Conservation (phyloP, 2,329 filamentous ascomycete genomes). For the Nothomitra cinnamomea region DNA sequence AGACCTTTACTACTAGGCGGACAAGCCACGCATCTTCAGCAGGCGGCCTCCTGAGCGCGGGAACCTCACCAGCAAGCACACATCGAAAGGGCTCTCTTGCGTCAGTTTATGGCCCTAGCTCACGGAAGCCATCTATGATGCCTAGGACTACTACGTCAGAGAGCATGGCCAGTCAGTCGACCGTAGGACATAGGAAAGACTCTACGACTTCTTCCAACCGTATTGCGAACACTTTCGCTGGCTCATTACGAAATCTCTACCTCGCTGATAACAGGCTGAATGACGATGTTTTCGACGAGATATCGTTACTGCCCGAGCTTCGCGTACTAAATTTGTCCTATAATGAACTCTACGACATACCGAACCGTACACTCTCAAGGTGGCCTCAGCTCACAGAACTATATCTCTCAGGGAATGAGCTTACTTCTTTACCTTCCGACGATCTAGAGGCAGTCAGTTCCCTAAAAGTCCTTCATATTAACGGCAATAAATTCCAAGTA, state of each 20-base stretch:
- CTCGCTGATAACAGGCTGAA: slow-evolving; percentile 88
- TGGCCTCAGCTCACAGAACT: slow-evolving; percentile 85
- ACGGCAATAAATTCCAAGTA: slow-evolving; percentile 95
- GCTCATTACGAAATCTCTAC: slow-evolving; percentile 67
- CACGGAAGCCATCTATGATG: slow-evolving; percentile 55
- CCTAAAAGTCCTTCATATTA: slow-evolving; percentile 82
- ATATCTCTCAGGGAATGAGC: slow-evolving; percentile 86
- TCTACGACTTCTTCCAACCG: slow-evolving; percentile 61
- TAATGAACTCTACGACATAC: slow-evolving; percentile 86
- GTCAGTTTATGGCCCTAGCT: slow-evolving; percentile 60
- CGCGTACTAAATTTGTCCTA: slow-evolving; percentile 86
- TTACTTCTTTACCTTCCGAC: slow-evolving; percentile 81
- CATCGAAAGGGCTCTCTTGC: slow-evolving; percentile 69
- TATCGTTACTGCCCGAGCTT: slow-evolving; percentile 66
- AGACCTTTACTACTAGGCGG: slow-evolving; percentile 47
- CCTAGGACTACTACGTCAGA: slow-evolving; percentile 46
- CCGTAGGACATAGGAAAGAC: slow-evolving; percentile 55
- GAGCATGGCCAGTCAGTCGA: slow-evolving; percentile 34
- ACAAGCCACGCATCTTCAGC: slow-evolving; percentile 66
- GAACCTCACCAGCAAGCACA: slow-evolving; percentile 47
- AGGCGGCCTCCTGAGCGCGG: slow-evolving; percentile 51
- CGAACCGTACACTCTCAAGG: slow-evolving; percentile 68
- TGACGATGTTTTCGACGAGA: slow-evolving; percentile 87
- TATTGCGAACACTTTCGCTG: slow-evolving; percentile 72
- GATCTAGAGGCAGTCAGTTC: slow-evolving; percentile 82